These are phyloP conservation scores for Russula earlei DNA, from an alignment of 768 basidiomycete species.

Conservation along the genomic window DNA sequence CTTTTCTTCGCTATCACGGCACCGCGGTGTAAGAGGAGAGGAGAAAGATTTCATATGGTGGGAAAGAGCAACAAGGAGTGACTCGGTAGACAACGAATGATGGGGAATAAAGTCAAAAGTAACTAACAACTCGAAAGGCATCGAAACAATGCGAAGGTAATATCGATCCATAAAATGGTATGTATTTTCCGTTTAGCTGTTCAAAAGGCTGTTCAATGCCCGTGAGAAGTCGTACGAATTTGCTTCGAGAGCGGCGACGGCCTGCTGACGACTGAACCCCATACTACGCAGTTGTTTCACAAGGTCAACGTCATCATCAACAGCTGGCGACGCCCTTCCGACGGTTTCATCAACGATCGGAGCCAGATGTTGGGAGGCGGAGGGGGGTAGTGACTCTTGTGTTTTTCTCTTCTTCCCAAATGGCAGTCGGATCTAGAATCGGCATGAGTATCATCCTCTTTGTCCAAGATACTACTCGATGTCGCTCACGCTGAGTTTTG, in stretches of 20 bases:
- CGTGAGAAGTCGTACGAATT: slow-evolving; percentile 74
- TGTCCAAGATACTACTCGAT: background rate
- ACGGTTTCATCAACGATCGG: slow-evolving; percentile 36
- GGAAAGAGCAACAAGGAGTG: slow-evolving; percentile 1
- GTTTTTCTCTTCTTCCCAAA: slow-evolving; percentile 72
- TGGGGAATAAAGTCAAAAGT: background rate
- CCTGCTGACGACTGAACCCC: slow-evolving; percentile 83
- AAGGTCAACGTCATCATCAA: slow-evolving; percentile 63
- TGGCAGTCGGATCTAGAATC: slow-evolving; percentile 58
- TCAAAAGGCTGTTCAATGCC: slow-evolving; percentile 68
- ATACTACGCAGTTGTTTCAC: slow-evolving; percentile 77
- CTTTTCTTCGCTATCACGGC: background rate
- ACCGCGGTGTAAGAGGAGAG: background rate
- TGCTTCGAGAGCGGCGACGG: slow-evolving; percentile 76
- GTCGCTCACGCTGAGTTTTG: slow-evolving; percentile 66
- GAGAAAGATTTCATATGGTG: background rate
- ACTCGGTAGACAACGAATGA: slow-evolving; percentile 1
- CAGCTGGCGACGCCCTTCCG: slow-evolving; percentile 39
- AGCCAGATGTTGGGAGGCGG: slow-evolving; percentile 27
- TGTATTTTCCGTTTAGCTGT: slow-evolving; percentile 14
- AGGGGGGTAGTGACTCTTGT: slow-evolving; percentile 37
- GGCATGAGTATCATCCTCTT: slow-evolving; percentile 11
- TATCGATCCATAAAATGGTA: slow-evolving; percentile 7
- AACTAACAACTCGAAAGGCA: background rate
- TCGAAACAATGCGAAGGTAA: slow-evolving; percentile 1